Evolutionary conservation across 2,329 filamentous ascomycete species (phyloP), one percentile per base, ranked within the genome.

Genomic region (Venturia asperata): DNA sequence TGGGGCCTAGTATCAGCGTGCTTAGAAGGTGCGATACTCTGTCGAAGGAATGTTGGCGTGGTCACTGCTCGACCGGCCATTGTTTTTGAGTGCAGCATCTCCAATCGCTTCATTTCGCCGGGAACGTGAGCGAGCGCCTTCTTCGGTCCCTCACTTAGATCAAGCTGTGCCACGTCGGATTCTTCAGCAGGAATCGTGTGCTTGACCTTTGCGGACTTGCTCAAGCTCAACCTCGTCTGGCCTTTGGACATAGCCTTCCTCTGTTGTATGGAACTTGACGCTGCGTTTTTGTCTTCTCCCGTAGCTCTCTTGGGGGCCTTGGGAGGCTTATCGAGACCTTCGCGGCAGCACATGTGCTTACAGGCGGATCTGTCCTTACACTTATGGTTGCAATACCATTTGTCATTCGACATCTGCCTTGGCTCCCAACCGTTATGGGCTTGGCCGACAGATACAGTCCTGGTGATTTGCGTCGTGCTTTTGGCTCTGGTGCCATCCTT

Each of bases 291-390:
- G 17, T 64, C 63, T 30, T n/a, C 47, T 47, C 34, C 42, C 9
- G 37, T 13, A 55, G 71, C 66, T 47, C 77, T 71, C 70, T 83
- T 82, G 6, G 75, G 71, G 27, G 76, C 66, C 72, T 80, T 79
- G 55, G 83, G 78, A 66, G 84, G 86, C 67, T 86, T 90, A 43
- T 89, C 85, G 21, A 89, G 71, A 0, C 90, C 90, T 67, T 90
- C 85, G 30, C 82, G 82, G 70, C 90, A 93, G 70, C 90, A 93
- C 43, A 82, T 74, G 70, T 93, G 90, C 69, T 85, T 89, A 74
- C 90, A 92, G 11, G 72, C 75, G 47, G 73, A 77, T 69, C 83
- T 86, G 68, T 87, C 79, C 69, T 83, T 85, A 76, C 90, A 92
- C 21, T 74, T 74, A 71, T 93, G 90, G 66, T 88, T 88, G 75